Evolutionary conservation across 225 moss, liverwort and hornwort genomes (phyloP).

Genomic region (Pleurozium schreberi): DNA sequence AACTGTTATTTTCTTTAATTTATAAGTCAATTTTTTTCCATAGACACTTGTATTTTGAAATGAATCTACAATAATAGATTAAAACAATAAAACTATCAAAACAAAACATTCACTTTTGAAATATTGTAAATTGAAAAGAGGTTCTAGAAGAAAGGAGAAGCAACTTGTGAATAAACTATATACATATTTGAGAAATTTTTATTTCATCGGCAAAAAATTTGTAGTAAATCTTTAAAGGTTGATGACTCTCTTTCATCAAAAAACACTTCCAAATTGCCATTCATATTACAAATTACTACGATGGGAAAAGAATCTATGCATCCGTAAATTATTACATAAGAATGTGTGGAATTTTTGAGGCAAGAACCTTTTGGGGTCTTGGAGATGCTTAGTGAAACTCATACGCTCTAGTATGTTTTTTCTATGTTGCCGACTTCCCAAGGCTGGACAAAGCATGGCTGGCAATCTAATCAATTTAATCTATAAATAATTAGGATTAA

Average conservation of each 20-base stretch:
- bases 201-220: neutral
- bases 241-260: neutral
- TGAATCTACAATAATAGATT: neutral
- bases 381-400: neutral
- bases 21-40: neutral
- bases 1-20: neutral
- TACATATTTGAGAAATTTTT: neutral
- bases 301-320: no score
- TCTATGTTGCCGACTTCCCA: neutral
- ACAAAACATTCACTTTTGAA: neutral
- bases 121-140: neutral
- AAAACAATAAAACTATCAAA: neutral
- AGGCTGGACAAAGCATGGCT: neutral
- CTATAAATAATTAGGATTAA: neutral
- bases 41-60: neutral
- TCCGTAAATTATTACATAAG: neutral
- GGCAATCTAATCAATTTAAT: constrained; percentile 1
- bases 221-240: neutral
- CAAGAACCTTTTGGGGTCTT: neutral
- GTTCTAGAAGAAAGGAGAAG: neutral
- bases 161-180: neutral
- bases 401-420: neutral
- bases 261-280: neutral
- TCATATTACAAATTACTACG: no score
- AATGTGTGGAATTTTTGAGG: neutral